These are phyloP conservation scores for Pythium aristosporum DNA, from an alignment of 352 stramenopile genomes.

Conservation along the genomic window DNA sequence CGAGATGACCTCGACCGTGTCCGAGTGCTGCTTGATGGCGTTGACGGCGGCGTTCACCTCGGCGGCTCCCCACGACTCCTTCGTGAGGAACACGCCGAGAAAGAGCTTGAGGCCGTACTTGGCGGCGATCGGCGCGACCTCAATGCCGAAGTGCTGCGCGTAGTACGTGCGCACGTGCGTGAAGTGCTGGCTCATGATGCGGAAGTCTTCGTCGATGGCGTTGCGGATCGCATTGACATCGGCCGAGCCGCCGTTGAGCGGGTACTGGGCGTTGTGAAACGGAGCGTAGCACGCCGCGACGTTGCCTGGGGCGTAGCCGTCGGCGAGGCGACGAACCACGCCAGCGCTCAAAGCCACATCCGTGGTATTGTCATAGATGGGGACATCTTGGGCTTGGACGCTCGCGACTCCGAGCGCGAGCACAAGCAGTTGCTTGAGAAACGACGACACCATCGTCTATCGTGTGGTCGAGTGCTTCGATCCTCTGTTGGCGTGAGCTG, in stretches of 20 bases:
- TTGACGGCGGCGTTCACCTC: conserved; percentile 41
- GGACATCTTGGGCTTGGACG: background rate
- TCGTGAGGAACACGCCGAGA: conserved; percentile 52
- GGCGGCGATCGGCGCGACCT: conserved; percentile 39
- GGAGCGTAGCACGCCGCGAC: conserved; percentile 51
- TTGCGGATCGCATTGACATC: conserved; percentile 4
- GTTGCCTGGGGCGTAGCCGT: conserved; percentile 13
- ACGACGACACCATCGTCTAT: too few species aligned
- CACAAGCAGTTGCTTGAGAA: background rate
- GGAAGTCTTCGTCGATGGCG: conserved; percentile 44
- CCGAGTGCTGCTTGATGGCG: conserved; percentile 44
- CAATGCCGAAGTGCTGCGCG: conserved; percentile 49
- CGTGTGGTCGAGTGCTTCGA: too few species aligned
- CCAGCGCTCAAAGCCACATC: background rate
- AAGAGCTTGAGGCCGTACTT: conserved; percentile 55
- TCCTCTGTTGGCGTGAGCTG: too few species aligned
- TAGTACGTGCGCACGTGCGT: conserved; percentile 63
- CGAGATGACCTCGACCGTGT: conserved; percentile 43
- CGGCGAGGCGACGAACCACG: conserved; percentile 12
- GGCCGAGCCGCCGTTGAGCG: conserved; percentile 30
- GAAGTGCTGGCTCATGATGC: conserved; percentile 40
- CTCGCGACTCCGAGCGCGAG: background rate
- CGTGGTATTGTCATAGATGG: background rate
- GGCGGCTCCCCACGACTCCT: conserved; percentile 36
- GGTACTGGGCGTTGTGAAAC: conserved; percentile 56